Base-by-base conservation (phyloP, 2,329 filamentous ascomycete species). In the Aquanectria penicillioides region DNA sequence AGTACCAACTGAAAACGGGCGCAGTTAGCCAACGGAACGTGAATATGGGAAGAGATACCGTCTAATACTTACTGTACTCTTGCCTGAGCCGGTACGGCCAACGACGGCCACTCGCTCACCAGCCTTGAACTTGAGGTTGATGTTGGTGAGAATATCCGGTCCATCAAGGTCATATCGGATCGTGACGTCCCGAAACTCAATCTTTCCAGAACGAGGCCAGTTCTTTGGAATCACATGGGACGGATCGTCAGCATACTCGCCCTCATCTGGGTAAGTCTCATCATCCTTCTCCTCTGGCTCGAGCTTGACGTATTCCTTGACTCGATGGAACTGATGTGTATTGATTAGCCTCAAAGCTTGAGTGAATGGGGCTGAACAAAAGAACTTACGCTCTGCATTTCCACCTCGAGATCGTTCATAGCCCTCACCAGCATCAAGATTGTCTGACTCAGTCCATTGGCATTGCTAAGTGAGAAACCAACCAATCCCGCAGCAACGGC, bases 31-130 rank as follows among this genome's bases (percentile, higher is more conserved):
- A 55, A 29, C 13, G 9, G 13, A 18, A 20, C 1, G 20, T 5
- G 17, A 29, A 13, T 17, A 31, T 5, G 47, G 36, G n/a, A 6
- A 13, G 23, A 41, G 3, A n/a, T 22, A n/a, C 12, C 12, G 28
- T 15, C 3, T n/a, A 25, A 17, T 38, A 73, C 80, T 73, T 71
- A 94, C 83, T 0, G 92, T 96, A 47, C 89, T 93, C 75, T 97
- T 97, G 4, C 93, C 93, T 5, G 90, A 93, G 0, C 91, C 89
- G 0, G 92, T 96, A 9, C 92, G 86, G 2, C 93, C 93, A 10
- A 94, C 90, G 17, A 97, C 83, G 0, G 92, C 92, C 1, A 91
- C 91, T 47, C 90, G 89, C 51, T 91, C 89, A 1, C 92, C 91
- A 0, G 89, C 90, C 11, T 76, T 78, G 60, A 85, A 82, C 28